phyloP scores from a whole-genome alignment of 805 yeast genomes.

The Metschnikowia colocasiae region DNA sequence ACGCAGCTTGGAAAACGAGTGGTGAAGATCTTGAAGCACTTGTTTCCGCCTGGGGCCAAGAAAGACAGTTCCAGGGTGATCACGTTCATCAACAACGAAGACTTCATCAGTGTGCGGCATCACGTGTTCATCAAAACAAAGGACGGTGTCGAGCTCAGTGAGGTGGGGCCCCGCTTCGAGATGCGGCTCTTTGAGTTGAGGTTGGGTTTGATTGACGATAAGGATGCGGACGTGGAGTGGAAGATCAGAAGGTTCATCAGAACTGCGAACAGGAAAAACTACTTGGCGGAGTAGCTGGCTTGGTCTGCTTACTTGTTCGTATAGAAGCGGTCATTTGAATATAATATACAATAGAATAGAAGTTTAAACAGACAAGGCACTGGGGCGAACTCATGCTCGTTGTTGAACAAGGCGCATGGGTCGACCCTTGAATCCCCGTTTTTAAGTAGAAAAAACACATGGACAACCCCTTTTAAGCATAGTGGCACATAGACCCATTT shows the following conservation, averaged over 20 bases:
- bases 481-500: neutral
- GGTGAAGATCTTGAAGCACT: conserved; percentile 72
- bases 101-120: conserved; percentile 90
- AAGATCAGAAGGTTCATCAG: conserved; percentile 87
- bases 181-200: conserved; percentile 88
- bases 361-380: conserved; percentile 1
- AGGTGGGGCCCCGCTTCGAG: conserved; percentile 97
- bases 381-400: no score
- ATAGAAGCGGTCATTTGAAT: neutral
- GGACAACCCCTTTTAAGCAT: neutral
- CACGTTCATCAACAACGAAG: conserved; percentile 86
- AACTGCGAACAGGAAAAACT: conserved; percentile 93
- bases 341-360: conserved; percentile 5
- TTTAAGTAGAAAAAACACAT: neutral
- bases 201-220: conserved; percentile 88
- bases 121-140: conserved; percentile 89
- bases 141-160: conserved; percentile 88
- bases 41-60: conserved; percentile 97
- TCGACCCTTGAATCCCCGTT: neutral
- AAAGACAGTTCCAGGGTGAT: conserved; percentile 87
- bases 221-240: conserved; percentile 99
- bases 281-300: conserved; percentile 41
- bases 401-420: no score
- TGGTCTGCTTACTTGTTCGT: neutral
- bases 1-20: conserved; percentile 80